Percentiles rank a stretch among this genome's conserved stretches.
Conservation (phyloP, 2,329 filamentous ascomycete species). For the Trichoderma guizhouense region DNA sequence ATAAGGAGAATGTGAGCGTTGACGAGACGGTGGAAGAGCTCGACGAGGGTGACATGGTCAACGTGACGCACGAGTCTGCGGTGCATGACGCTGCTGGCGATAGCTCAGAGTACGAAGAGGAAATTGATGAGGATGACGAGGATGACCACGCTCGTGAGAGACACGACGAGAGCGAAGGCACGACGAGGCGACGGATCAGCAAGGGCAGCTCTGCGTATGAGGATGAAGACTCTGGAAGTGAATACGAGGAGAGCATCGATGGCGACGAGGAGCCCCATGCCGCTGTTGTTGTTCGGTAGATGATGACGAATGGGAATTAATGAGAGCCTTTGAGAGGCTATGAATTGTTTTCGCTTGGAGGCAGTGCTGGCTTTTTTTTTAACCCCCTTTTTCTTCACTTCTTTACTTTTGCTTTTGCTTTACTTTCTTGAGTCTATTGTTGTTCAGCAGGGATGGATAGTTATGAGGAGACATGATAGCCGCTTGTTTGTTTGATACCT, state of each 20-base stretch:
- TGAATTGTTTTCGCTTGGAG: not conserved
- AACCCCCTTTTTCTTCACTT: not conserved
- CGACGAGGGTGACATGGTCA: constrained; percentile 27
- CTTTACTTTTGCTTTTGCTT: not conserved
- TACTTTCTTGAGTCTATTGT: not conserved
- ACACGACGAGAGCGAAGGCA: constrained; percentile 48
- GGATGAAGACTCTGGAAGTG: constrained; percentile 40
- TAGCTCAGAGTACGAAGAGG: constrained; percentile 22
- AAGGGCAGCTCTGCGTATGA: constrained; percentile 46
- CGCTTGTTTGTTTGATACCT: constrained; percentile 17
- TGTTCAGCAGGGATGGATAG: constrained; percentile 12
- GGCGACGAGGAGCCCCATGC: constrained; percentile 12
- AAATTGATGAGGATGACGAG: constrained; percentile 19
- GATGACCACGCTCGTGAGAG: constrained; percentile 11
- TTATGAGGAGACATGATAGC: constrained; percentile 19
- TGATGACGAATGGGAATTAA: not conserved
- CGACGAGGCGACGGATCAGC: constrained; percentile 47
- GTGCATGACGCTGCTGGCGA: constrained; percentile 19
- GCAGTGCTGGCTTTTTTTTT: not conserved
- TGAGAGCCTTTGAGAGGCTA: not conserved
- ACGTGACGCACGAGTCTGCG: constrained; percentile 14
- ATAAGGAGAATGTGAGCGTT: constrained; percentile 62
- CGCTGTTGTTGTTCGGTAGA: constrained; percentile 1
- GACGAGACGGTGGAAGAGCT: constrained; percentile 62
- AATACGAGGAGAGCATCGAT: constrained; percentile 25